A percentile compares a stretch with the other conserved stretches of the same genome.
phyloP scores from a whole-genome alignment of 2,329 filamentous ascomycete species.

The Curvularia hawaiiensis region DNA sequence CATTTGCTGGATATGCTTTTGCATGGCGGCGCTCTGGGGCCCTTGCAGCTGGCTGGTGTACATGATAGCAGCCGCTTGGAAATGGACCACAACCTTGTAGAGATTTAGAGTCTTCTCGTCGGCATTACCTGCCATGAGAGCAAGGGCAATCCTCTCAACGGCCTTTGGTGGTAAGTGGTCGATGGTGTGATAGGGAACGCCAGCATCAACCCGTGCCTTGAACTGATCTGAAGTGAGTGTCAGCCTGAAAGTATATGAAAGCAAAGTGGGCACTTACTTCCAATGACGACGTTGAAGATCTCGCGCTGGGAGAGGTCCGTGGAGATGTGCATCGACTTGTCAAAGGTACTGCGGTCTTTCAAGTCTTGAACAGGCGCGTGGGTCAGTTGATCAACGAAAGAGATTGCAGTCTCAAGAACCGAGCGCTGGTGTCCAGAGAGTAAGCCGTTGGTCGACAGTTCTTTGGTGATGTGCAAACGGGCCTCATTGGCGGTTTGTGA shows the following conservation, averaged over 20 bases:
- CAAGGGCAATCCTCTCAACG: conserved; percentile 37
- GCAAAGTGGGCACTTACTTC: conserved; percentile 20
- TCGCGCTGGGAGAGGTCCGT: conserved; percentile 35
- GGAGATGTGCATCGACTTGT: conserved; percentile 29
- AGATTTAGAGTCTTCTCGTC: conserved; percentile 37
- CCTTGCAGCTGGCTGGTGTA: conserved; percentile 33
- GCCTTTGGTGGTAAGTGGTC: conserved; percentile 41
- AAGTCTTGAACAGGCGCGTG: conserved; percentile 27
- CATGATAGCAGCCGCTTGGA: conserved; percentile 34
- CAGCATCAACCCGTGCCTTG: conserved; percentile 17
- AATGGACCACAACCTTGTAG: conserved; percentile 42
- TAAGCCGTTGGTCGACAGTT: conserved; percentile 34
- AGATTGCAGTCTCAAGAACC: conserved; percentile 39
- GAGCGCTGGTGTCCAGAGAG: conserved; percentile 34
- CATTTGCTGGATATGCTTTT: conserved; percentile 33
- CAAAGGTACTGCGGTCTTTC: conserved; percentile 33
- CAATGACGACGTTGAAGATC: conserved; percentile 35
- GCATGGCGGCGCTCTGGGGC: conserved; percentile 29
- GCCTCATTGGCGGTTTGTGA: conserved; percentile 33
- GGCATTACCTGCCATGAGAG: conserved; percentile 34
- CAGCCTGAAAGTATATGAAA: background rate
- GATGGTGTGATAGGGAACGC: conserved; percentile 31
- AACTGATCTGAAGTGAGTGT: conserved; percentile 24
- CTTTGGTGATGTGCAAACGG: conserved; percentile 35
- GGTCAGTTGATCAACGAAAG: conserved; percentile 39